These are phyloP conservation scores for Neoascochyta sp. DNA, from an alignment of 2,329 filamentous ascomycete species.

Conservation along the genomic window DNA sequence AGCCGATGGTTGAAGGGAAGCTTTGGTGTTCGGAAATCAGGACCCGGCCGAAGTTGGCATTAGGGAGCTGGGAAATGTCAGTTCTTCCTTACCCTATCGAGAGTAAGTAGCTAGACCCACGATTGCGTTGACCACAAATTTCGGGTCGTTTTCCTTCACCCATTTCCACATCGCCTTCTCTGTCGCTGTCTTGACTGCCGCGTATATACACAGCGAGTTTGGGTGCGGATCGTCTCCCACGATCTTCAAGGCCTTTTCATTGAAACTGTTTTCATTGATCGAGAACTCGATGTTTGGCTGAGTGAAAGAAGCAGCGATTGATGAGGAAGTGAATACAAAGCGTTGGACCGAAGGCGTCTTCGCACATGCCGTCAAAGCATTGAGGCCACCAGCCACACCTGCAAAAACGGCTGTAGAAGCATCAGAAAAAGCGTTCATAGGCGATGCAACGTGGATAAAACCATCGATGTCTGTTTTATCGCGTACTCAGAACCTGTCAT, in stretches of 20 bases:
- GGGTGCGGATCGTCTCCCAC: slow-evolving; percentile 13
- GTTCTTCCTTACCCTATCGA: background rate
- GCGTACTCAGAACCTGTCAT: background rate
- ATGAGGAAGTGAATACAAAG: slow-evolving; percentile 46
- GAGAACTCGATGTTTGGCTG: slow-evolving; percentile 31
- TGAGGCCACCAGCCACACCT: slow-evolving; percentile 36
- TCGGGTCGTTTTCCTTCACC: slow-evolving; percentile 42
- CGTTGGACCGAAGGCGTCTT: slow-evolving; percentile 43
- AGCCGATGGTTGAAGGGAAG: slow-evolving; percentile 26
- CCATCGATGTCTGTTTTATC: slow-evolving; percentile 14
- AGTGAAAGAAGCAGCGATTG: slow-evolving; percentile 35
- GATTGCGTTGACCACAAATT: slow-evolving; percentile 44
- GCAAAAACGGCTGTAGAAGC: slow-evolving; percentile 43
- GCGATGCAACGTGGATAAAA: slow-evolving; percentile 47
- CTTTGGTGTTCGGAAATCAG: slow-evolving; percentile 36
- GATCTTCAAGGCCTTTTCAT: slow-evolving; percentile 33
- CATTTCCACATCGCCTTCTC: slow-evolving; percentile 50
- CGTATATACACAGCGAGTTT: slow-evolving; percentile 36
- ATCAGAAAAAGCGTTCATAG: slow-evolving; percentile 36
- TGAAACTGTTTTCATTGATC: slow-evolving; percentile 37
- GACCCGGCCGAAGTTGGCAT: slow-evolving; percentile 37
- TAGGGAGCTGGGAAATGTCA: slow-evolving; percentile 24
- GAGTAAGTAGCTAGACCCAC: slow-evolving; percentile 11
- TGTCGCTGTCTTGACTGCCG: slow-evolving; percentile 46
- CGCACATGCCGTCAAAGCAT: slow-evolving; percentile 42